Percentiles rank a stretch among this genome's conserved stretches.
Conservation (phyloP, 129 eudicot genomes). For the Ambrosia trifida region DNA sequence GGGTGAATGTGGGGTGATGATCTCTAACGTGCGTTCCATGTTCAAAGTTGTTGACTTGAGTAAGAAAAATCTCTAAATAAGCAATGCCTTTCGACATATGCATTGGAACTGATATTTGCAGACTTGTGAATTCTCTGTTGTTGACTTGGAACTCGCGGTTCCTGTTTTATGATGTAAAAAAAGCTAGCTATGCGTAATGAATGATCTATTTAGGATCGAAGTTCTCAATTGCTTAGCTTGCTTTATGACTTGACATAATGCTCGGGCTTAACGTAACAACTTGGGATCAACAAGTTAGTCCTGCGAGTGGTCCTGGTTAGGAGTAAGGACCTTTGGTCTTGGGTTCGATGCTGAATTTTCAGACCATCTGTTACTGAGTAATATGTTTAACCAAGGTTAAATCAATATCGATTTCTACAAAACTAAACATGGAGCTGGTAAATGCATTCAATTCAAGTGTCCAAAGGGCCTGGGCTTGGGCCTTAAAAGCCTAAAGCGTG, state of each 20-base stretch:
- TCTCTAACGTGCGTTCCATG: slow-evolving; percentile 61
- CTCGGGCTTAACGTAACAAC: neutral
- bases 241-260: neutral
- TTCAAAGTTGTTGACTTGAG: slow-evolving; percentile 48
- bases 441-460: neutral
- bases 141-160: slow-evolving; percentile 13
- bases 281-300: neutral
- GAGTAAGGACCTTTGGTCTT: neutral
- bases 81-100: neutral
- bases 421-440: neutral
- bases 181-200: slow-evolving; percentile 9
- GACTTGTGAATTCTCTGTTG: slow-evolving; percentile 16
- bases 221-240: slow-evolving; percentile 8
- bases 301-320: neutral
- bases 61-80: slow-evolving; percentile 26
- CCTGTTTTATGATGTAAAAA: slow-evolving; percentile 3
- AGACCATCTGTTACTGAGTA: neutral
- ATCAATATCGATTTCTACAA: neutral
- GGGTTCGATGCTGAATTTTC: neutral
- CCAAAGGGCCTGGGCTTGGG: neutral
- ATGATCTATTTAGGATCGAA: slow-evolving; percentile 8
- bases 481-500: neutral
- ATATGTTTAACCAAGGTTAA: neutral
- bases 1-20: slow-evolving; percentile 81
- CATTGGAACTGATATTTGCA: slow-evolving; percentile 11